Evolutionary conservation across 179 eudicot genomes (phyloP).

Genomic region (Patellifolia procumbens): DNA sequence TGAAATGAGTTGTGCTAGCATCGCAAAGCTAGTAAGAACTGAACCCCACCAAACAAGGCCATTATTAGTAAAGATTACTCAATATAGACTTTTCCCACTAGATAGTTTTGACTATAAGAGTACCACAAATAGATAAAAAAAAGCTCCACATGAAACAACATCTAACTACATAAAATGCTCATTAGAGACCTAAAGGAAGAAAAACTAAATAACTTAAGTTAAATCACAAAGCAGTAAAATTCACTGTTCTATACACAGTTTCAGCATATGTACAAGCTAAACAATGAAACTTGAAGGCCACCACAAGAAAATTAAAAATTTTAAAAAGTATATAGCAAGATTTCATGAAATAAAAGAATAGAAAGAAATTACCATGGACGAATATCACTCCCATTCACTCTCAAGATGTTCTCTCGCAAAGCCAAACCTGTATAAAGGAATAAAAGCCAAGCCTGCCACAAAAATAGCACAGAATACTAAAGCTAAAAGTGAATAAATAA

Average conservation of each 20-base stretch:
- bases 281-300: neutral
- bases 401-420: constrained; percentile 55
- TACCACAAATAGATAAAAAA: neutral
- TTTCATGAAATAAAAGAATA: neutral
- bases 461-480: neutral
- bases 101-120: neutral
- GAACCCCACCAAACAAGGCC: no score
- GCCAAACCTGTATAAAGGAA: constrained; percentile 58
- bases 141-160: neutral
- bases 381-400: constrained; percentile 62
- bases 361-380: constrained; percentile 49
- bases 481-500: constrained; percentile 10
- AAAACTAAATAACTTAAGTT: neutral
- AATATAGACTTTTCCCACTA: neutral
- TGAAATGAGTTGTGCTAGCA: no score
- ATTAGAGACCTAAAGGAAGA: neutral
- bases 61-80: neutral
- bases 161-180: neutral
- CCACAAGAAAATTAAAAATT: neutral
- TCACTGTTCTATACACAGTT: neutral
- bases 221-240: neutral
- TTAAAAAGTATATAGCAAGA: no score
- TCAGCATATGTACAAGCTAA: neutral
- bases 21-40: no score
- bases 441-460: constrained; percentile 56